Percentiles rank a stretch among this genome's conserved stretches.
Conservation (phyloP, 306 rosid genomes). For the Neltuma alba region DNA sequence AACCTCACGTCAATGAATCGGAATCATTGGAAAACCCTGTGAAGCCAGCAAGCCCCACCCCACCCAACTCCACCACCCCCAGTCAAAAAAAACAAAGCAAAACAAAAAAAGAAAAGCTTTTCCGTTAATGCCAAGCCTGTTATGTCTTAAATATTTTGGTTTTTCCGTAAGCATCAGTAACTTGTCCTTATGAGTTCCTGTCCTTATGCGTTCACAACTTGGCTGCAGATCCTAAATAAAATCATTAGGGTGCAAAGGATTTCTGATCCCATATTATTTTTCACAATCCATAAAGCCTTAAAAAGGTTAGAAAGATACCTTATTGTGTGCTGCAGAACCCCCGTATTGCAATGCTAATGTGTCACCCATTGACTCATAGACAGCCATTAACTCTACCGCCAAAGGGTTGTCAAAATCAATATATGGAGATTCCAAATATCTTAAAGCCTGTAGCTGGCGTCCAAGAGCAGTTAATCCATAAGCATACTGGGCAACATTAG, state of each 20-base stretch:
- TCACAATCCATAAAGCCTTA: slow-evolving; percentile 10
- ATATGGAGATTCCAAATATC: slow-evolving; percentile 56
- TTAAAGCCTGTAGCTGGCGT: slow-evolving; percentile 68
- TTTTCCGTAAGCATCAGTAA: neutral
- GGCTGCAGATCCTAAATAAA: slow-evolving; percentile 26
- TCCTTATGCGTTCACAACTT: neutral
- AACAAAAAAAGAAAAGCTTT: neutral
- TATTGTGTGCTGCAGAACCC: slow-evolving; percentile 98
- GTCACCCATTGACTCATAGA: slow-evolving; percentile 96
- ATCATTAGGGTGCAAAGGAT: neutral
- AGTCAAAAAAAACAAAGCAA: too few species aligned
- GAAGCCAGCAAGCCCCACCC: neutral
- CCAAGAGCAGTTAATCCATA: slow-evolving; percentile 90
- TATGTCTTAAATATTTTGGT: neutral
- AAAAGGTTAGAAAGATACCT: slow-evolving; percentile 56
- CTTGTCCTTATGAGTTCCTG: neutral
- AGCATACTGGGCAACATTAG: slow-evolving; percentile 95
- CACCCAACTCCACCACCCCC: neutral
- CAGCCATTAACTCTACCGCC: slow-evolving; percentile 78
- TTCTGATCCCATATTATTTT: slow-evolving; percentile 8
- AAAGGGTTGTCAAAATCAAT: slow-evolving; percentile 76
- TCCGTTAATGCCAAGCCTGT: neutral
- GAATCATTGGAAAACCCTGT: neutral
- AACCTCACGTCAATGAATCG: neutral
- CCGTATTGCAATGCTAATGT: slow-evolving; percentile 91